Evolutionary conservation across 257 asterid genomes (phyloP).

Genomic region (Solanum peruvianum): DNA sequence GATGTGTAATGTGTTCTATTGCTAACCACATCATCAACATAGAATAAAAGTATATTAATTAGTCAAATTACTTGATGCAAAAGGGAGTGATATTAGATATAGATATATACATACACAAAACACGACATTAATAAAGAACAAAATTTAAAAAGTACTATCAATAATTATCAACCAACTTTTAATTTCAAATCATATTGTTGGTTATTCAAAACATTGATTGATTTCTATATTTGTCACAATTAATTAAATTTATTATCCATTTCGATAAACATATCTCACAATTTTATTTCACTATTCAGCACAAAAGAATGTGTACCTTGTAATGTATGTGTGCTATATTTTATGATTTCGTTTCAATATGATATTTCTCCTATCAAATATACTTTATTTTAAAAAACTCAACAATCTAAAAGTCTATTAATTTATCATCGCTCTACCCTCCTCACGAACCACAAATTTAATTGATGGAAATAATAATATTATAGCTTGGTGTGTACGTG

Average conservation of each 20-base stretch:
- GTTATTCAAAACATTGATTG: neutral
- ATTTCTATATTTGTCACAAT: neutral
- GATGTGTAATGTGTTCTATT: constrained; percentile 17
- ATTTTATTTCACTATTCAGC: rapidly evolving
- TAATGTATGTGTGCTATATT: neutral
- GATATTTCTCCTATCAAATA: too few relatives aligned
- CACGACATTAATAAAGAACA: neutral
- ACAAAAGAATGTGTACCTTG: neutral
- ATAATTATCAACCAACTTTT: neutral
- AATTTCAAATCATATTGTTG: neutral
- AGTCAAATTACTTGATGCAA: neutral
- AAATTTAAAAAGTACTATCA: neutral
- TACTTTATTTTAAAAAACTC: neutral
- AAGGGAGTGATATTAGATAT: neutral
- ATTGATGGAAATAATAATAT: neutral
- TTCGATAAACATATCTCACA: neutral
- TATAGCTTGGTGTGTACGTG: neutral
- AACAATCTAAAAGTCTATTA: neutral
- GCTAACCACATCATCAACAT: constrained; percentile 4
- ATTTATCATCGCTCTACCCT: neutral
- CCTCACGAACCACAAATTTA: neutral
- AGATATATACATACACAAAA: neutral
- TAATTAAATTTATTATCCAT: neutral
- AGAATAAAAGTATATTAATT: neutral
- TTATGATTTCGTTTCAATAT: too few relatives aligned